These are phyloP conservation scores for Adenanthera pavonina DNA, from an alignment of 306 rosid species.

Conservation along the genomic window DNA sequence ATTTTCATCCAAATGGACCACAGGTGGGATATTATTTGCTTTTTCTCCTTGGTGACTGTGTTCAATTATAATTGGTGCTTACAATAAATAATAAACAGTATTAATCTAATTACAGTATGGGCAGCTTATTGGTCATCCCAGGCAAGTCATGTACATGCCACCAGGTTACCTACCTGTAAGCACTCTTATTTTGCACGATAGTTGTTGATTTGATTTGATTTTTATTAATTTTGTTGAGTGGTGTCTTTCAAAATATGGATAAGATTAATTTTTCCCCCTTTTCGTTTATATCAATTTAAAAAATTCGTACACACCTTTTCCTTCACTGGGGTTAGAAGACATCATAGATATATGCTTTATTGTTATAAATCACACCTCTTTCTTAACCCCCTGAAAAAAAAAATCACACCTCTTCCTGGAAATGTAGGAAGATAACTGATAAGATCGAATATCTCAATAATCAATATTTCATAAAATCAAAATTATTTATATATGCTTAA, in stretches of 20 bases:
- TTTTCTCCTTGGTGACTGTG: slow-evolving; percentile 12
- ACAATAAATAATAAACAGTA: slow-evolving; percentile 22
- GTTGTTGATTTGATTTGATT: background rate
- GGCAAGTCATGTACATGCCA: slow-evolving; percentile 85
- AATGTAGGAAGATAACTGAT: background rate
- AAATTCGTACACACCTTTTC: background rate
- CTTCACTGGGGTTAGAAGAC: slow-evolving; percentile 19
- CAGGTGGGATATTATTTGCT: slow-evolving; percentile 58
- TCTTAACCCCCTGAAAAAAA: background rate
- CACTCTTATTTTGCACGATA: slow-evolving; percentile 5
- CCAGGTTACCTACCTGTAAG: slow-evolving; percentile 90
- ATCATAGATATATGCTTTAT: background rate
- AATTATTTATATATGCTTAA: slow-evolving; percentile 9
- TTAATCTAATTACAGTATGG: slow-evolving; percentile 74
- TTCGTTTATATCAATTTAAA: background rate
- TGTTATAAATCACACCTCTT: background rate
- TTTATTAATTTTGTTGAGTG: background rate
- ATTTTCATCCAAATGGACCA: slow-evolving; percentile 82
- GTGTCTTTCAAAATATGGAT: background rate
- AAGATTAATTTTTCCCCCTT: background rate
- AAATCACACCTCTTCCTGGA: background rate
- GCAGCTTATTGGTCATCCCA: slow-evolving; percentile 80
- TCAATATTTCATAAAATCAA: background rate
- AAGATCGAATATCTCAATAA: background rate
- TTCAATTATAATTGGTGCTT: slow-evolving; percentile 20